Evolutionary conservation across 1,284 basidiomycete genomes (phyloP).

Genomic region (Pseudozyma hubeiensis): DNA sequence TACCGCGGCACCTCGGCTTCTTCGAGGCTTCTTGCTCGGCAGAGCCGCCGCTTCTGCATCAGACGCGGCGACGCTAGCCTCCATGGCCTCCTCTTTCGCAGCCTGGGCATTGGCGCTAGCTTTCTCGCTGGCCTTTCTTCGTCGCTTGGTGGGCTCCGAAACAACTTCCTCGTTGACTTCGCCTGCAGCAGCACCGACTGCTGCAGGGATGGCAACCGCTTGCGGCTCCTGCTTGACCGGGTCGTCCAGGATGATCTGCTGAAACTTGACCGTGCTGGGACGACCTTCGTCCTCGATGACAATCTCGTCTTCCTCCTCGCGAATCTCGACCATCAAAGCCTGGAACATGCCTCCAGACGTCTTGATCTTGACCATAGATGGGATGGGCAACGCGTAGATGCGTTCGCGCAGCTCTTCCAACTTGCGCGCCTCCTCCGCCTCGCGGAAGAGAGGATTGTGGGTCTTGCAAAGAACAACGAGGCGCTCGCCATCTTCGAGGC

Average conservation of each 20-base stretch:
- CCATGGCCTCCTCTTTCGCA: slow-evolving; percentile 25
- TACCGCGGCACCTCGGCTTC: slow-evolving; percentile 1
- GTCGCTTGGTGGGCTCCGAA: slow-evolving; percentile 24
- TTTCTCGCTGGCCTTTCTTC: slow-evolving; percentile 35
- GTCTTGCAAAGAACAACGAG: slow-evolving; percentile 63
- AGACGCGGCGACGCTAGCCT: slow-evolving; percentile 13
- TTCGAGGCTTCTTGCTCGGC: slow-evolving; percentile 20
- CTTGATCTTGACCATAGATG: slow-evolving; percentile 48
- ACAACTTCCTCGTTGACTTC: slow-evolving; percentile 2
- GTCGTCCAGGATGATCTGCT: slow-evolving; percentile 39
- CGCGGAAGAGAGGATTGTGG: slow-evolving; percentile 63
- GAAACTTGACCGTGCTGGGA: slow-evolving; percentile 45
- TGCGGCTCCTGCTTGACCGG: slow-evolving; percentile 23
- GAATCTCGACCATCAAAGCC: slow-evolving; percentile 42
- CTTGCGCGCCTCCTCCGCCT: slow-evolving; percentile 49
- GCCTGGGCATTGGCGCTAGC: slow-evolving; percentile 27
- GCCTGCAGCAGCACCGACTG: background rate
- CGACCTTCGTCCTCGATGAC: slow-evolving; percentile 50
- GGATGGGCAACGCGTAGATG: slow-evolving; percentile 35
- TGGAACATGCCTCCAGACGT: slow-evolving; percentile 53
- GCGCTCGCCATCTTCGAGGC: slow-evolving; percentile 48
- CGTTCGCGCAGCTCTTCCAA: slow-evolving; percentile 45
- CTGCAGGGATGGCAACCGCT: background rate
- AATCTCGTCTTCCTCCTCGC: slow-evolving; percentile 43
- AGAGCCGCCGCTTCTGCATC: slow-evolving; percentile 2